Evolutionary conservation across 2,329 filamentous ascomycete genomes (phyloP), one percentile per base, ranked within the genome.

Genomic region (Cercospora zeina): DNA sequence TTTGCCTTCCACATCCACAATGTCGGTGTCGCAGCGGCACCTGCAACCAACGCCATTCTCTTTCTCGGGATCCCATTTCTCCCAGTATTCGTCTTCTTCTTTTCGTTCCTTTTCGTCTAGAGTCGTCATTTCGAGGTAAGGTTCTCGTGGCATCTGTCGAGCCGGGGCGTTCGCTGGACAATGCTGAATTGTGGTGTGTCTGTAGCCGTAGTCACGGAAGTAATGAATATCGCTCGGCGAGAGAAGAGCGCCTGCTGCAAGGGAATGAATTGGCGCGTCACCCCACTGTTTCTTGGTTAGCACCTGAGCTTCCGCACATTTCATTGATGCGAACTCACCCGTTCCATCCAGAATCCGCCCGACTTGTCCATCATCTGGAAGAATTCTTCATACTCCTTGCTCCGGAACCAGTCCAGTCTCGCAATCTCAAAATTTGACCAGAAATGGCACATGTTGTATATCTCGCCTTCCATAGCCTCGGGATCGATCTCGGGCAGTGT

Each of bases 341-440:
- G 84, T 81, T 99, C 95, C 87, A 96, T 97, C 95, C 95, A 99
- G 79, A 99, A 99, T 53, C 95, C 95, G 68, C 95, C 95, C 75
- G 93, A 97, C 66, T 88, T 88, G 75, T 99, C 95, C 93, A 99
- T 97, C 89, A 96, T 96, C 72, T 97, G 83, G 77, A 99, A 99
- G 77, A 99, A 99, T 68, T 97, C 95, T 71, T 96, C 89, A 75
- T 99, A 99, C 74, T 92, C 90, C 79, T 96, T 93, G 81, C 93
- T 97, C 70, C 95, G 87, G 85, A 97, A 97, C 87, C 92, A 99
- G 79, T 91, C 89, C 64, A 99, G 84, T 63, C 88, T 87, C 13
- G 95, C 95, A 79, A 99, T 99, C 78, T 99, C 95, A 70, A 99
- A 99, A 77, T 99, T 99, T 77, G 92, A 96, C 95, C 95, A 99